A percentile compares a stretch with the other conserved stretches of the same genome.
Conservation (phyloP, 192 early-diverging fungal species). For the Coemansia sp. region DNA sequence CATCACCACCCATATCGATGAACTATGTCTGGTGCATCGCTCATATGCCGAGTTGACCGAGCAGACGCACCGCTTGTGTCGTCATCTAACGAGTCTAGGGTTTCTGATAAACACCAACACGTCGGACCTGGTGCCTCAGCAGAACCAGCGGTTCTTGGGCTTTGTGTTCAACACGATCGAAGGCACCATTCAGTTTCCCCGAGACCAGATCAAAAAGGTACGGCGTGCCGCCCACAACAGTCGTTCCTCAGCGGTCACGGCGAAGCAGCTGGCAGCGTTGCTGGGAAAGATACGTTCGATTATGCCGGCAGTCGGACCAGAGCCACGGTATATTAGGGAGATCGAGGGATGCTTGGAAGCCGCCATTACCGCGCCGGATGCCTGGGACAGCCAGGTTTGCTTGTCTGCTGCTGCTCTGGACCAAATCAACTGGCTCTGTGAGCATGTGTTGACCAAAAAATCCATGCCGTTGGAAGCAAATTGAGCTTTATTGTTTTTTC, state of each 20-base stretch:
- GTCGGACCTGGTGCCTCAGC: conserved; percentile 47
- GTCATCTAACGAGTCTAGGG: conserved; percentile 36
- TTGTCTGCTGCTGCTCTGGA: conserved; percentile 23
- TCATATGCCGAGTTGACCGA: conserved; percentile 25
- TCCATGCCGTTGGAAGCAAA: conserved; percentile 14
- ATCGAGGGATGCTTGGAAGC: conserved; percentile 33
- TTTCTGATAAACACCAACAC: conserved; percentile 42
- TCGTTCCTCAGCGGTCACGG: conserved; percentile 29
- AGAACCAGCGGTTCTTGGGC: conserved; percentile 51
- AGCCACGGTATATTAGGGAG: conserved; percentile 27
- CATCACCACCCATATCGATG: conserved; percentile 47
- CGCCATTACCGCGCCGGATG: conserved; percentile 36
- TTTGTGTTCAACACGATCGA: conserved; percentile 52
- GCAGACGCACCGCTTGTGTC: conserved; percentile 32
- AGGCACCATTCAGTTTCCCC: conserved; percentile 33
- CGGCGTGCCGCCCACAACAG: conserved; percentile 39
- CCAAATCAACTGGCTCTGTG: conserved; percentile 49
- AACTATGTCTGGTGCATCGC: conserved; percentile 38
- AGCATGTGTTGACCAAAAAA: conserved; percentile 36
- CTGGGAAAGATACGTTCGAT: conserved; percentile 46
- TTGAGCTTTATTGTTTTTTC: background rate
- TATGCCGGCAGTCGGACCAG: conserved; percentile 46
- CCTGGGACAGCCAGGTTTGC: conserved; percentile 41
- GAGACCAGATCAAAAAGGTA: conserved; percentile 51
- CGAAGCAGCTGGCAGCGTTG: conserved; percentile 48